Conservation (phyloP, 805 yeast species). For the Nakazawaea peltata region DNA sequence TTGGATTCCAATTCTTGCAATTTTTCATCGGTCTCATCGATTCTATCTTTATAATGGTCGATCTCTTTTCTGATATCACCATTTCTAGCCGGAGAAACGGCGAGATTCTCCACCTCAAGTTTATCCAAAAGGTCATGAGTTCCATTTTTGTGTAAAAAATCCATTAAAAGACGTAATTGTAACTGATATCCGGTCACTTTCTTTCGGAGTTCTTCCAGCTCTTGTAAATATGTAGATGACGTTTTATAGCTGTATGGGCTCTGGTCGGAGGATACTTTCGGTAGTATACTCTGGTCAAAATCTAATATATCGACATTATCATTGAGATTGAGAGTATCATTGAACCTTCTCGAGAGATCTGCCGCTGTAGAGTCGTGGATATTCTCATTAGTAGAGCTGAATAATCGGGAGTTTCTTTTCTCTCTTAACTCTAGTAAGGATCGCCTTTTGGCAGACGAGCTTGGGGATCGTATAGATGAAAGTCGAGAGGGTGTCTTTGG, state of each 20-base stretch:
- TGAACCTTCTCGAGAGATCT: background rate
- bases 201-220: slow-evolving; percentile 17
- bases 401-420: slow-evolving; percentile 13
- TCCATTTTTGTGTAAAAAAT: slow-evolving; percentile 18
- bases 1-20: background rate
- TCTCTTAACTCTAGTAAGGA: slow-evolving; percentile 11
- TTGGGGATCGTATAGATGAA: background rate
- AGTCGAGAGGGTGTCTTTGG: slow-evolving; percentile 1
- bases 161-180: slow-evolving; percentile 23
- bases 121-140: slow-evolving; percentile 8
- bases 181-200: slow-evolving; percentile 25
- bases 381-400: slow-evolving; percentile 9
- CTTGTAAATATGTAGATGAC: slow-evolving; percentile 9
- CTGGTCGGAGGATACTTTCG: slow-evolving; percentile 2
- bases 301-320: slow-evolving; percentile 9
- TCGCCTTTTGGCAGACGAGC: slow-evolving; percentile 2
- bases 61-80: too few relatives aligned
- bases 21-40: background rate
- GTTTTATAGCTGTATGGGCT: too few relatives aligned
- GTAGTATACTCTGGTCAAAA: slow-evolving; percentile 12
- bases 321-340: slow-evolving; percentile 4
- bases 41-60: too few relatives aligned
- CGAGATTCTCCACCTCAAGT: slow-evolving; percentile 4
- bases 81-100: background rate
- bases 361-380: too few relatives aligned